Conservation (phyloP, 2,329 filamentous ascomycete species). For the Aspergillus sclerotialis region DNA sequence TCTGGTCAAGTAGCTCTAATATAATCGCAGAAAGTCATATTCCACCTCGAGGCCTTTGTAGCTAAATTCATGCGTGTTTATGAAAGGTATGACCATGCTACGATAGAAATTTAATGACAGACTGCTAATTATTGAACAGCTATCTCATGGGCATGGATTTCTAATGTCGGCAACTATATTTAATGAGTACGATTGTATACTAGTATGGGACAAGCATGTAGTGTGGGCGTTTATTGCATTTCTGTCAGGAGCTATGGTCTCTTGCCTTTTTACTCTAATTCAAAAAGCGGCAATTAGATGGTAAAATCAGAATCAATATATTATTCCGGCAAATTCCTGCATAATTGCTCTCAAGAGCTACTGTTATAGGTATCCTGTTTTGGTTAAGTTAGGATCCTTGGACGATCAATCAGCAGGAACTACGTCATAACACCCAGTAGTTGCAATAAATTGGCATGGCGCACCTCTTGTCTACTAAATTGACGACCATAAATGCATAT, state of each 20-base stretch:
- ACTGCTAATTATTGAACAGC: constrained; percentile 37
- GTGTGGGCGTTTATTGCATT: background rate
- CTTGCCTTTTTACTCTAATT: no score
- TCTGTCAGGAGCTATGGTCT: constrained; percentile 2
- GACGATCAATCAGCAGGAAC: no score
- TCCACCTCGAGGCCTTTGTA: constrained; percentile 96
- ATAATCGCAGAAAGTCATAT: constrained; percentile 70
- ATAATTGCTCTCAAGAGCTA: no score
- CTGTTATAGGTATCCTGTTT: no score
- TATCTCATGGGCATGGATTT: constrained; percentile 72
- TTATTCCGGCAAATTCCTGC: no score
- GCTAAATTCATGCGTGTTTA: constrained; percentile 96
- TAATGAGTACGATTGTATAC: constrained; percentile 23
- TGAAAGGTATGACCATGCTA: constrained; percentile 62
- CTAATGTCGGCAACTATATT: constrained; percentile 19
- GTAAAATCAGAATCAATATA: no score
- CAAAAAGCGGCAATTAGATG: no score
- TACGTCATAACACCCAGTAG: constrained; percentile 12
- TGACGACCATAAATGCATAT: background rate
- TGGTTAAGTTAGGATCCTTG: no score
- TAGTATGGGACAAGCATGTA: constrained; percentile 7
- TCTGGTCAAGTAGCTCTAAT: constrained; percentile 2
- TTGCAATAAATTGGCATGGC: background rate
- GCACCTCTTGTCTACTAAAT: background rate
- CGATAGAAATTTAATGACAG: constrained; percentile 1